phyloP scores from a whole-genome alignment of 345 rosid species.

The Dovyalis caffra region DNA sequence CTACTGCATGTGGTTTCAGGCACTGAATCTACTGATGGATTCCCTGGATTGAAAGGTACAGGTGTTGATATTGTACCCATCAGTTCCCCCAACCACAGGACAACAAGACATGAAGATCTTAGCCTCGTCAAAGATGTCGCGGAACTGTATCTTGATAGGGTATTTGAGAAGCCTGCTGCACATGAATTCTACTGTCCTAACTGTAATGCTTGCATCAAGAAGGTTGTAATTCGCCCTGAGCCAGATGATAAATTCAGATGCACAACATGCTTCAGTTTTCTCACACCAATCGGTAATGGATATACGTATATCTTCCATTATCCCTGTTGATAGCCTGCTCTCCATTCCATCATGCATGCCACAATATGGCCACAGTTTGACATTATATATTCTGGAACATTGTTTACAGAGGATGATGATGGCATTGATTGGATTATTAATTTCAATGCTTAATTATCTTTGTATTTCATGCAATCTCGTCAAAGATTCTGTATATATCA shows the following conservation, averaged over 20 bases:
- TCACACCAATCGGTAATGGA: conserved; percentile 11
- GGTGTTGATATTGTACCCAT: not conserved
- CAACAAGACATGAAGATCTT: not conserved
- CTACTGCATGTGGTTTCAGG: not conserved
- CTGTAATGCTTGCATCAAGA: conserved; percentile 18
- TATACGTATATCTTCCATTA: not conserved
- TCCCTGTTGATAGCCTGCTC: not conserved
- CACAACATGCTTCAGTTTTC: conserved; percentile 19
- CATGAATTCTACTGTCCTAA: conserved; percentile 21
- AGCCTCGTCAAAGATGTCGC: not conserved
- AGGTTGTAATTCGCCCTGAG: conserved; percentile 6
- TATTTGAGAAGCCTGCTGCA: not conserved
- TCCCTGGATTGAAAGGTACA: not conserved
- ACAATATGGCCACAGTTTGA: not conserved
- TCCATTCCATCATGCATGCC: not conserved
- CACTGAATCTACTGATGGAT: not conserved
- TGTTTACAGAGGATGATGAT: too few species aligned
- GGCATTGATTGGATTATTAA: too few species aligned
- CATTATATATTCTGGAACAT: too few species aligned
- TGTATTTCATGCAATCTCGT: too few species aligned
- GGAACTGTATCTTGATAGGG: conserved; percentile 8
- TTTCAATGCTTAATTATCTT: too few species aligned
- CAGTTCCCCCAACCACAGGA: not conserved
- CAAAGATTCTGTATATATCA: too few species aligned
- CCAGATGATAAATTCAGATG: not conserved